A percentile compares a stretch with the other conserved stretches of the same genome.
Conservation (phyloP, 2,329 filamentous ascomycete genomes). For the Colletotrichum lupini region DNA sequence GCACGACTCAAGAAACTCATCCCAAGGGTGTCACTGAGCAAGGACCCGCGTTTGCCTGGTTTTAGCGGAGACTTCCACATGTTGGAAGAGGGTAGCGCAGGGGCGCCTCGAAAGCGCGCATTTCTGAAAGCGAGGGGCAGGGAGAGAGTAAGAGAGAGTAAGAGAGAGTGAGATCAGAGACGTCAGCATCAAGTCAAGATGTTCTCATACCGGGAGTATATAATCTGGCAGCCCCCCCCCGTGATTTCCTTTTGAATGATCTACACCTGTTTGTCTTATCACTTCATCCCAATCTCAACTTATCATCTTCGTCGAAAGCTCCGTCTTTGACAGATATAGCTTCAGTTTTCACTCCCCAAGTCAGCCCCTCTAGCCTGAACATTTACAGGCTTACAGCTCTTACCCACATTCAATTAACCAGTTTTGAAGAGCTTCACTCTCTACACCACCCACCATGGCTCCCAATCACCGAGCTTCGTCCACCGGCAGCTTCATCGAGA, state of each 20-base stretch:
- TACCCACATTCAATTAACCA: too few relatives aligned
- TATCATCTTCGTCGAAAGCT: neutral
- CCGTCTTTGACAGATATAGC: neutral
- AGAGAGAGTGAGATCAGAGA: conserved; percentile 1
- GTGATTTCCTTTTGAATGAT: too few relatives aligned
- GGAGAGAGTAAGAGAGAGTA: neutral
- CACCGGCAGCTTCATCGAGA: conserved; percentile 43
- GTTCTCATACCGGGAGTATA: conserved; percentile 26
- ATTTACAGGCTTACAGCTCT: neutral
- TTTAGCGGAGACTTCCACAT: conserved; percentile 34
- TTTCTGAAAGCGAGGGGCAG: neutral
- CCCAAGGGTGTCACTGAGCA: conserved; percentile 25
- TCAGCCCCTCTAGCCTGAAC: too few relatives aligned
- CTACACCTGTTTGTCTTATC: too few relatives aligned
- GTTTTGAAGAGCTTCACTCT: neutral
- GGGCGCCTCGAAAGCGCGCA: neutral
- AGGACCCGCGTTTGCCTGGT: conserved; percentile 36
- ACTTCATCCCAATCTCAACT: neutral
- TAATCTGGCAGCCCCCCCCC: conserved; percentile 9
- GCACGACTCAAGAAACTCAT: conserved; percentile 36
- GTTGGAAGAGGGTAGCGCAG: conserved; percentile 7
- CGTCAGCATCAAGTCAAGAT: conserved; percentile 34
- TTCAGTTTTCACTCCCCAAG: neutral
- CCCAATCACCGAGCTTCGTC: conserved; percentile 36
- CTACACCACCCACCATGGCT: conserved; percentile 25